Evolutionary conservation across 768 basidiomycete species (phyloP).

Genomic region (Termitomyces sp.): DNA sequence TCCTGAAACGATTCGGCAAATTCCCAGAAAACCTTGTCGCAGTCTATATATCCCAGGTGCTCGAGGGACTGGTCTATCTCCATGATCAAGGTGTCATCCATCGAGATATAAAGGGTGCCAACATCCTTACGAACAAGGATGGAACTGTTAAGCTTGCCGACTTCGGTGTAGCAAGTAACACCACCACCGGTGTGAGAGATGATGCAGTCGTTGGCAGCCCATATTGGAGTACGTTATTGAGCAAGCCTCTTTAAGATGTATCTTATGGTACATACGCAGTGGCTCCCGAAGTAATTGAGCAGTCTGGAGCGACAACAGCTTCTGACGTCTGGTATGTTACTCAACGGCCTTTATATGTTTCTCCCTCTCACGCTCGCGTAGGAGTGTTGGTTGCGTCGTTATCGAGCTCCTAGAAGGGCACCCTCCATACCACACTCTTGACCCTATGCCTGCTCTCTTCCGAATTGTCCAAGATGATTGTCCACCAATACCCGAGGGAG

Average conservation of each 20-base stretch:
- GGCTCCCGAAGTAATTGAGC: conserved; percentile 99
- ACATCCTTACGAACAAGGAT: conserved; percentile 98
- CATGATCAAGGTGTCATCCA: conserved; percentile 99
- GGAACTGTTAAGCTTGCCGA: conserved; percentile 98
- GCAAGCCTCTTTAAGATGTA: background rate
- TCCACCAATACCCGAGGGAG: conserved; percentile 94
- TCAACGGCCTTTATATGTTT: background rate
- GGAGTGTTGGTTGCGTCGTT: conserved; percentile 96
- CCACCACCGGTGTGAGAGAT: conserved; percentile 73
- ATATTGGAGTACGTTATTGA: conserved; percentile 83
- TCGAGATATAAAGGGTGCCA: conserved; percentile 98
- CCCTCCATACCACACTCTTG: conserved; percentile 93
- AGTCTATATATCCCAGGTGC: conserved; percentile 94
- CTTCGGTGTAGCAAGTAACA: conserved; percentile 90
- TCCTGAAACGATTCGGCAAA: conserved; percentile 96
- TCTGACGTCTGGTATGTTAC: conserved; percentile 80
- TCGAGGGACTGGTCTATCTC: conserved; percentile 93
- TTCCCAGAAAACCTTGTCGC: conserved; percentile 97
- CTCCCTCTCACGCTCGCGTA: conserved; percentile 14
- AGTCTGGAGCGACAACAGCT: conserved; percentile 93
- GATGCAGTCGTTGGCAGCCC: conserved; percentile 96
- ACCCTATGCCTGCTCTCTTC: conserved; percentile 98
- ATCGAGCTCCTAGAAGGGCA: conserved; percentile 91
- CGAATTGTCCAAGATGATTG: conserved; percentile 98
- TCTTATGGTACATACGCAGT: conserved; percentile 43